Base-by-base conservation (phyloP, 1,284 basidiomycete genomes). In the Moesziomyces aphidis region DNA sequence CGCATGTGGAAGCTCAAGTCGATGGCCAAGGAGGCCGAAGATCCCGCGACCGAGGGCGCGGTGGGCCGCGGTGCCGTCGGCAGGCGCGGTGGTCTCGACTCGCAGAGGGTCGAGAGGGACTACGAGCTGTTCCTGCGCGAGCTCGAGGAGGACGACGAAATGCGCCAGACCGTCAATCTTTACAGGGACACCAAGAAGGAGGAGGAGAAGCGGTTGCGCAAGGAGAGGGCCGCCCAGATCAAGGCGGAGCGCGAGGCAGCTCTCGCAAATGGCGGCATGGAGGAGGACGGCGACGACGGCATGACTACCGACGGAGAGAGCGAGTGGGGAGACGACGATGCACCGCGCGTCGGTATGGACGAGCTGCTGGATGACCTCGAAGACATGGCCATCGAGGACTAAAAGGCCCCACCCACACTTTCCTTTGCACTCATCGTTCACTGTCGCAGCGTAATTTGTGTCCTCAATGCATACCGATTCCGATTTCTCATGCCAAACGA, bases 91-190 rank as follows among this genome's bases (percentile, higher is more conserved):
- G 95, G 95, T 47, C 87, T 94, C 55, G 95, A 98, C 85, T 90
- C 92, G 86, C 92, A 90, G 87, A 95, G 95, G 87, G 93, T 98
- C 68, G 95, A 98, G 84, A 91, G 93, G 83, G 96, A 98, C 84
- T 99, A 98, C 85, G 96, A 98, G 87, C 80, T 94, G 70, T 99
- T 99, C 90, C 87, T 99, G 86, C 89, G 93, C 55, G 95, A 98
- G 80, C 86, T 99, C 61, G 96, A 98, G 86, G 96, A 99, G 86
- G 96, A 99, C 86, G 91, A 92, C 54, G 96, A 98, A 88, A 88
- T 98, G 88, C 90, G 96, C 55, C 88, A 89, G 19, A 90, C 90
- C 19, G 91, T 99, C 81, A 97, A 98, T 86, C 81, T 99, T 61
- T 99, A 95, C 59, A 64, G 82, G 87, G 92, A 92, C 86, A 87